Conservation (phyloP, 108 stramenopile species). For the Skeletonema costatum region DNA sequence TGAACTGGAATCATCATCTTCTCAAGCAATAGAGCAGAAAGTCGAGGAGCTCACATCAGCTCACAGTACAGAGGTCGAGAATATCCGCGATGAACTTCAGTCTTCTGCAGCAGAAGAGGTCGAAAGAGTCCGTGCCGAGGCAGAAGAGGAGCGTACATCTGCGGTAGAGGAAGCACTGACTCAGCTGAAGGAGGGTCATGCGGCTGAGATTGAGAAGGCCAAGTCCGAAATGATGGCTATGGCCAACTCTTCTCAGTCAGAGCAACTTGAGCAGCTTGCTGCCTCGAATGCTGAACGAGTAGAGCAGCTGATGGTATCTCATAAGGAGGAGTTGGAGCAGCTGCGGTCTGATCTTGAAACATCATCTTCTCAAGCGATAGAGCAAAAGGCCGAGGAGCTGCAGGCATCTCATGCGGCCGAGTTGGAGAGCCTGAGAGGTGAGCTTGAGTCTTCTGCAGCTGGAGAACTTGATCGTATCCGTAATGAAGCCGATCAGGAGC, state of each 20-base stretch:
- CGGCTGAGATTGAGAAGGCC: conserved; percentile 7
- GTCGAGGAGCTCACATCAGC: no score
- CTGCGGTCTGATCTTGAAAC: not conserved
- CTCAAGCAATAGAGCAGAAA: no score
- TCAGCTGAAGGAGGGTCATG: conserved; percentile 18
- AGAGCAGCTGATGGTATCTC: not conserved
- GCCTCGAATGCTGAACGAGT: not conserved
- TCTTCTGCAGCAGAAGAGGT: no score
- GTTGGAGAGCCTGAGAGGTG: conserved; percentile 20
- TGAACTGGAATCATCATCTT: no score
- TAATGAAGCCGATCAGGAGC: conserved; percentile 4
- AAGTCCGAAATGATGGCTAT: conserved; percentile 4
- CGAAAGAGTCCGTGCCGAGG: conserved; percentile 22
- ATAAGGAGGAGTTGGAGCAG: conserved; percentile 1
- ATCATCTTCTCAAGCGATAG: conserved; percentile 13
- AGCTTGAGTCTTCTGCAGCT: not conserved
- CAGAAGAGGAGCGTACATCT: conserved; percentile 11
- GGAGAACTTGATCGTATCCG: conserved; percentile 10
- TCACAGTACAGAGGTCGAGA: no score
- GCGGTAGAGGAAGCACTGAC: not conserved
- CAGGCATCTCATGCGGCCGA: conserved; percentile 20
- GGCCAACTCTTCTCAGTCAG: conserved; percentile 7
- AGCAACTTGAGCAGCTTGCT: conserved; percentile 8
- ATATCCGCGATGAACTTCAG: no score
- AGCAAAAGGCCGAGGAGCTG: conserved; percentile 16